Evolutionary conservation across 1,284 basidiomycete genomes (phyloP).

Genomic region (Salmacisia buchloeana): DNA sequence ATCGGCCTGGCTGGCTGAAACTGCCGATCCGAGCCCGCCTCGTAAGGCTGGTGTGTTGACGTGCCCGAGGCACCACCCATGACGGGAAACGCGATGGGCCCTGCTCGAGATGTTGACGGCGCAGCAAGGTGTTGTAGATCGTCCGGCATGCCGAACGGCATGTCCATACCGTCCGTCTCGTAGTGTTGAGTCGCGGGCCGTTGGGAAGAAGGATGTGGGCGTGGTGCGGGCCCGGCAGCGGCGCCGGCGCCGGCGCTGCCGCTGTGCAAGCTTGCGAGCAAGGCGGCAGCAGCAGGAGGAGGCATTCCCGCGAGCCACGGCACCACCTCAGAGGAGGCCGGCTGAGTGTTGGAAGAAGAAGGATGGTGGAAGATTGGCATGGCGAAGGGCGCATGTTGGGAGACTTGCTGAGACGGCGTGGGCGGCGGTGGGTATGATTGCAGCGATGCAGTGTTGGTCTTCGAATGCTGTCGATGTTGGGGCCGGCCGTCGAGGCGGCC

Average conservation of each 20-base stretch:
- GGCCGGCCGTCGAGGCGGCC: background rate
- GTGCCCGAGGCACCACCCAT: too few relatives aligned
- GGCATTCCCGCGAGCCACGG: background rate
- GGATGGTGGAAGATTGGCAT: conserved; percentile 4
- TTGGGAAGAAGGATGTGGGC: conserved; percentile 63
- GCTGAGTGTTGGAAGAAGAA: too few relatives aligned
- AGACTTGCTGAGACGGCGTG: conserved; percentile 6
- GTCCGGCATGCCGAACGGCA: conserved; percentile 64
- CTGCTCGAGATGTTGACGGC: background rate
- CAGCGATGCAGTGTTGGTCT: too few relatives aligned
- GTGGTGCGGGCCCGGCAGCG: too few relatives aligned
- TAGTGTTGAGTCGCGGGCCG: conserved; percentile 61
- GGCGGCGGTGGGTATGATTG: background rate
- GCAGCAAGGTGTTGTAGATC: conserved; percentile 49
- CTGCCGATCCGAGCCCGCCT: too few relatives aligned
- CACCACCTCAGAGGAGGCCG: too few relatives aligned
- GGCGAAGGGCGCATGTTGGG: too few relatives aligned
- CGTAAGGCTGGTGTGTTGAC: too few relatives aligned
- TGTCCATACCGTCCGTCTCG: background rate
- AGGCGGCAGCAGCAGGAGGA: background rate
- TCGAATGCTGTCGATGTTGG: conserved; percentile 11
- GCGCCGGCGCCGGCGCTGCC: too few relatives aligned
- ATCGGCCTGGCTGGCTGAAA: too few relatives aligned
- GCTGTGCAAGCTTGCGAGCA: conserved; percentile 2
- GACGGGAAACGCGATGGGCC: conserved; percentile 12